Conservation (phyloP, 305 asterid species). For the Fraxinus paxiana region DNA sequence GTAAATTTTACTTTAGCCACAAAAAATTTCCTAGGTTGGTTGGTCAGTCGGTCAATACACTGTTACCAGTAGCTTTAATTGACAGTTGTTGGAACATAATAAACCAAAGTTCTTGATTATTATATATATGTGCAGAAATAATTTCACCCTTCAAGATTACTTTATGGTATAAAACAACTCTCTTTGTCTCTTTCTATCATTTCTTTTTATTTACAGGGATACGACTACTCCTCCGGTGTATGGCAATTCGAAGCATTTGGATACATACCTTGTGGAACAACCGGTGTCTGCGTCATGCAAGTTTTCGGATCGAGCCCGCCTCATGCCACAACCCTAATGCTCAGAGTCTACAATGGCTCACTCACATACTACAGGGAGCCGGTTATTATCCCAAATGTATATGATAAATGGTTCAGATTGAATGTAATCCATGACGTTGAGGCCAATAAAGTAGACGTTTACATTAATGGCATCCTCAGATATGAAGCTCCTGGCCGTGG, state of each 20-base stretch:
- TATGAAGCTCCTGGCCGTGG: constrained; percentile 26
- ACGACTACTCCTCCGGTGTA: constrained; percentile 41
- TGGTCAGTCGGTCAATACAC: background rate
- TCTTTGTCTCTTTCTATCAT: background rate
- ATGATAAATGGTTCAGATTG: constrained; percentile 32
- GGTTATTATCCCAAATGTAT: constrained; percentile 22
- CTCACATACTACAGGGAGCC: constrained; percentile 28
- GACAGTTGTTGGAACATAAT: background rate
- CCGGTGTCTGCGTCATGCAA: constrained; percentile 49
- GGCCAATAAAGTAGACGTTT: constrained; percentile 20
- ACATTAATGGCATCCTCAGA: constrained; percentile 26
- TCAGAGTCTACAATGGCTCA: constrained; percentile 34
- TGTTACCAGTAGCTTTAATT: background rate
- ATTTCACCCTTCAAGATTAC: background rate
- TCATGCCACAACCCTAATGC: constrained; percentile 40
- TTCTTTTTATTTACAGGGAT: constrained; percentile 29
- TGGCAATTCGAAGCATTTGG: constrained; percentile 46
- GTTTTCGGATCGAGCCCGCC: constrained; percentile 32
- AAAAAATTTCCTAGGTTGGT: background rate
- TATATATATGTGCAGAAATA: background rate
- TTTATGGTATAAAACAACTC: background rate
- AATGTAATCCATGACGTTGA: constrained; percentile 45
- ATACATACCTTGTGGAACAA: constrained; percentile 28
- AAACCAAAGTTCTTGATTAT: background rate
- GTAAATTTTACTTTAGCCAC: background rate